Percentiles rank a stretch among this genome's conserved stretches.
These are phyloP conservation scores for Blepharisma japonicum DNA, from an alignment of 73 alveolate genomes.

Conservation along the genomic window DNA sequence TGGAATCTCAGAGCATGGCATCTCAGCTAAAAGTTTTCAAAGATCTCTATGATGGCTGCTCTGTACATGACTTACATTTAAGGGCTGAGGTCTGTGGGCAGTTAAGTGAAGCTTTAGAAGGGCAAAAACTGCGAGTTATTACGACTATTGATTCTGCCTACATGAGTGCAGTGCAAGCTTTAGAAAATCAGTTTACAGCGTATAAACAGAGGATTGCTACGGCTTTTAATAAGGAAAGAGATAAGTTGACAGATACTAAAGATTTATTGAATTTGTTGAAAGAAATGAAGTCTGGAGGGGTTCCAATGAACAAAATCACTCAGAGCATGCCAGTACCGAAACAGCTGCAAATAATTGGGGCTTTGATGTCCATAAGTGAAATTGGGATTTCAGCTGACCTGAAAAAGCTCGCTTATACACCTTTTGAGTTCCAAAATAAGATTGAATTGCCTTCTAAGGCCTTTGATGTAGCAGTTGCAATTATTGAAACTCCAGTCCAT, in stretches of 20 bases:
- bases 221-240: background rate
- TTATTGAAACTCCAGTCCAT: background rate
- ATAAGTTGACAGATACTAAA: background rate
- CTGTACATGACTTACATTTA: background rate
- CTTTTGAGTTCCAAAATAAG: background rate
- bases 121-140: background rate
- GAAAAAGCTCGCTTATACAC: background rate
- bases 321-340: background rate
- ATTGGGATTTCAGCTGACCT: background rate
- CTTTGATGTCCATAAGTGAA: background rate
- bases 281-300: background rate
- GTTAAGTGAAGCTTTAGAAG: background rate
- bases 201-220: background rate
- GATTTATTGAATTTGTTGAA: background rate
- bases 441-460: background rate
- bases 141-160: background rate
- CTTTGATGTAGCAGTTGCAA: background rate
- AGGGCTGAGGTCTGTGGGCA: background rate
- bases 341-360: background rate
- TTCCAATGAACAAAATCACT: background rate
- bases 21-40: background rate
- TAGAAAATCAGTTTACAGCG: slow-evolving; percentile 5
- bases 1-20: background rate
- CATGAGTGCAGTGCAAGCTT: background rate
- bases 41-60: background rate